Base-by-base conservation (phyloP, 2,329 filamentous ascomycete genomes). In the Diaporthe sp. region DNA sequence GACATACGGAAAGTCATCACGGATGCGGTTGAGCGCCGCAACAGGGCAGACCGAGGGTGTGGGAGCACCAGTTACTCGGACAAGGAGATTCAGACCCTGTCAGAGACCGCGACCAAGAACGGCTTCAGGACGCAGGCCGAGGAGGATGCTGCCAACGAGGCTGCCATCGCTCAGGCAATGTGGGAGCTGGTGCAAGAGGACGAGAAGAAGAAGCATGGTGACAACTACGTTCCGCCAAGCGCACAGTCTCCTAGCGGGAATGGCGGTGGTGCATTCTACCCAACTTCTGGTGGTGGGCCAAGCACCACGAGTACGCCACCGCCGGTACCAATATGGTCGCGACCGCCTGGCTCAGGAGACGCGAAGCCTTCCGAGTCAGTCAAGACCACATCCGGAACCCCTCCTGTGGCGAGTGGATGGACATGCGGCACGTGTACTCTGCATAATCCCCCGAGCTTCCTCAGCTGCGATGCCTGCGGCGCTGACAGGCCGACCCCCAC, bases 101-200 rank as follows among this genome's bases (percentile, higher is more conserved):
- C 87, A 22, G 90, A 94, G 71, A 86, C 86, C 75, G 93, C 93
- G 51, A 91, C 91, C 8, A 88, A 87, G 74, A 93, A 93, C 78
- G 94, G 95, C 0, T 96, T 97, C 85, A 90, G 89, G 76, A 98
- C 95, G 0, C 91, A 94, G 80, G 95, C 95, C 0, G 95, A 97
- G 78, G 94, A 97, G 82, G 95, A 98, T 73, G 93, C 95, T 79
- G 96, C 95, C 4, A 97, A 98, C 79, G 95, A 98, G 74, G 89
- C 91, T 34, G 96, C 96, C 7, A 98, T 98, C 76, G 92, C 95
- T 72, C 92, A 96, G 80, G 95, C 95, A 0, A 87, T 97, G 44
- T 95, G 94, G 86, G 96, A 98, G 80, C 87, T 98, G 25, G 93
- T 97, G 37, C 94, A 97, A 81, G 92, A 98, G 81, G 95, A 98